Evolutionary conservation across 2,329 filamentous ascomycete species (phyloP), one percentile per base, ranked within the genome.

Genomic region (Ceratocystis huliohia): DNA sequence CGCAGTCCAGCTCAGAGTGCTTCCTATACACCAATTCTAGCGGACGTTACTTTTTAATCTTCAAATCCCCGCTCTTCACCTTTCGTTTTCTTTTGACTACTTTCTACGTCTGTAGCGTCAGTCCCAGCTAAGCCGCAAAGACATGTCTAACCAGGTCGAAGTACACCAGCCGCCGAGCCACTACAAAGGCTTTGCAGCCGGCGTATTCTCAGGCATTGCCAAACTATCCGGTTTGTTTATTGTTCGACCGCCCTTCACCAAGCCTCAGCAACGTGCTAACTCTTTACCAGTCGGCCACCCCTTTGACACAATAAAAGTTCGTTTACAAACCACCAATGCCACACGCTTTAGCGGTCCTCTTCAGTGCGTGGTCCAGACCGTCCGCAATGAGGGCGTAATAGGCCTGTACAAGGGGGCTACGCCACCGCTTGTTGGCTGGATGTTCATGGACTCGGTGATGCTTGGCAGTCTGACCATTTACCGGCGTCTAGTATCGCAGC

Each of bases 281-380:
- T 44, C 8, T 37, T 62, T 22, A 30, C 53, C 68, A 83, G 82
- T 87, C 72, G 84, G 84, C 67, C 84, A 87, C 72, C 84, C 89
- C 28, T 97, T 99, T 78, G 94, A 99, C 76, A 97, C 94, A 0
- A 85, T 99, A 75, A 99, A 99, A 77, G 93, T 97, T 65, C 90
- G 94, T 41, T 81, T 99, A 20, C 94, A 99, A 75, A 97, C 93
- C 2, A 91, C 90, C 37, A 81, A 88, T 71, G 76, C 82, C 61
- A 75, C 84, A 1, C 91, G 89, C 71, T 99, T 99, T 80, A 81
- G 81, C 69, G 94, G 94, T 0, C 92, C 94, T 0, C 75, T 96
- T 41, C 87, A 96, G 75, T 97, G 94, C 74, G 78, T 96, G 8
- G 75, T 88, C 66, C 87, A 93, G 74, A 99, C 94, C 8, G 70